phyloP scores from a whole-genome alignment of 2,329 filamentous ascomycete species.

The Microthyrium microscopicum region DNA sequence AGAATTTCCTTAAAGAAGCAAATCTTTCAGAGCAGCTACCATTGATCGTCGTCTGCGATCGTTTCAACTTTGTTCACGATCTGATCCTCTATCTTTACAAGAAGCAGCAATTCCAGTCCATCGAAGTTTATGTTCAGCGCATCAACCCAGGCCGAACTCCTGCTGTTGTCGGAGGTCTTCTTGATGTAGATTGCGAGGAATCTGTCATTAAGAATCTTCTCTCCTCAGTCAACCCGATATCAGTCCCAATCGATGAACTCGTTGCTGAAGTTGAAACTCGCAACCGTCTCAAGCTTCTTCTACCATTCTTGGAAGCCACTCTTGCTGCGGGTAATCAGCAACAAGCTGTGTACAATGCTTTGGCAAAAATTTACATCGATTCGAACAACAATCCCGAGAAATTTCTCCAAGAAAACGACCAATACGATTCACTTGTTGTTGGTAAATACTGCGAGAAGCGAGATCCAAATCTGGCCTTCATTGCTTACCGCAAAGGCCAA shows the following conservation, averaged over 20 bases:
- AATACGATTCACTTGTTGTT: constrained; percentile 81
- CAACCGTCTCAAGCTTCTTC: constrained; percentile 84
- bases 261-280: constrained; percentile 89
- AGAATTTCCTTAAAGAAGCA: constrained; percentile 98
- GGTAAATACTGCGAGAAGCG: constrained; percentile 99
- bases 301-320: constrained; percentile 91
- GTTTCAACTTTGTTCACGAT: constrained; percentile 98
- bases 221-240: constrained; percentile 63
- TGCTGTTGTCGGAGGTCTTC: constrained; percentile 76
- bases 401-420: constrained; percentile 92
- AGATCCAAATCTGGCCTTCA: constrained; percentile 87
- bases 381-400: constrained; percentile 96
- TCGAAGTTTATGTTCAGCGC: constrained; percentile 93
- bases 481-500: constrained; percentile 89
- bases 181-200: constrained; percentile 97
- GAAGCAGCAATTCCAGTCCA: constrained; percentile 97
- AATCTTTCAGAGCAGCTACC: constrained; percentile 83
- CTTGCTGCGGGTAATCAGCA: constrained; percentile 83
- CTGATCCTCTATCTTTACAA: constrained; percentile 94
- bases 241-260: constrained; percentile 85
- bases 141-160: constrained; percentile 87
- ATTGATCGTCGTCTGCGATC: constrained; percentile 94
- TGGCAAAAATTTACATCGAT: constrained; percentile 99
- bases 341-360: constrained; percentile 88
- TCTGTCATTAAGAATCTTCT: constrained; percentile 87